A percentile compares a stretch with the other conserved stretches of the same genome.
Evolutionary conservation across 2,329 filamentous ascomycete genomes (phyloP).

Genomic region (Penicillium paneum): DNA sequence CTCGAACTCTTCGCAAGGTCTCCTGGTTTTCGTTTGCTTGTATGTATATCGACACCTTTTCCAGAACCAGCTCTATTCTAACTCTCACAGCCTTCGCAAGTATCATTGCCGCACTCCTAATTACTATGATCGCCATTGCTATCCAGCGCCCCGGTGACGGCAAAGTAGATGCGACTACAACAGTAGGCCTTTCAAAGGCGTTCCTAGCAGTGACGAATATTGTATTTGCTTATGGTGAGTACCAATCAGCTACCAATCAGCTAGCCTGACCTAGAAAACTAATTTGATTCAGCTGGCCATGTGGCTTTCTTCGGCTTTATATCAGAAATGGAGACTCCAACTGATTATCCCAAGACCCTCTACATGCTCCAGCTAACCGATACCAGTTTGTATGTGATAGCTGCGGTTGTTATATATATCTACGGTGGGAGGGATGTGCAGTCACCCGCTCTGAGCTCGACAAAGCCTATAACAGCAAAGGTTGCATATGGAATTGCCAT

Average conservation of each 20-base stretch:
- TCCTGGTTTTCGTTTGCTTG: conserved; percentile 58
- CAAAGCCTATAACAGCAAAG: conserved; percentile 54
- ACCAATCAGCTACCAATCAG: background rate
- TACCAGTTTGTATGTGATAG: conserved; percentile 60
- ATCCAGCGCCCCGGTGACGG: conserved; percentile 44
- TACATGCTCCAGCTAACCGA: conserved; percentile 57
- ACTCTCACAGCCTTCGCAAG: conserved; percentile 54
- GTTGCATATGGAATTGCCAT: conserved; percentile 65
- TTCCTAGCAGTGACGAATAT: conserved; percentile 64
- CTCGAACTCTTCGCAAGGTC: conserved; percentile 59
- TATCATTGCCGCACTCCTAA: conserved; percentile 59
- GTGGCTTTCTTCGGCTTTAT: conserved; percentile 67
- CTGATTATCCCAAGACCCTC: conserved; percentile 60
- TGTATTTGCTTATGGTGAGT: conserved; percentile 61
- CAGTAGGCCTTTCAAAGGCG: conserved; percentile 46
- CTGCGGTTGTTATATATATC: conserved; percentile 64
- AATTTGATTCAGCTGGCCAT: conserved; percentile 48
- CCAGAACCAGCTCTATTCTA: background rate
- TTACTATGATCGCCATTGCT: conserved; percentile 64
- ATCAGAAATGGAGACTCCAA: conserved; percentile 59
- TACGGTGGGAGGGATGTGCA: conserved; percentile 60
- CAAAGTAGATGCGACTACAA: conserved; percentile 32
- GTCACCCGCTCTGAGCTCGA: conserved; percentile 64
- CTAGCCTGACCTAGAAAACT: background rate
- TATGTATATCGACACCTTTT: conserved; percentile 21